Conservation (phyloP, 2,329 filamentous ascomycete species). For the Hypoxylon sp. region DNA sequence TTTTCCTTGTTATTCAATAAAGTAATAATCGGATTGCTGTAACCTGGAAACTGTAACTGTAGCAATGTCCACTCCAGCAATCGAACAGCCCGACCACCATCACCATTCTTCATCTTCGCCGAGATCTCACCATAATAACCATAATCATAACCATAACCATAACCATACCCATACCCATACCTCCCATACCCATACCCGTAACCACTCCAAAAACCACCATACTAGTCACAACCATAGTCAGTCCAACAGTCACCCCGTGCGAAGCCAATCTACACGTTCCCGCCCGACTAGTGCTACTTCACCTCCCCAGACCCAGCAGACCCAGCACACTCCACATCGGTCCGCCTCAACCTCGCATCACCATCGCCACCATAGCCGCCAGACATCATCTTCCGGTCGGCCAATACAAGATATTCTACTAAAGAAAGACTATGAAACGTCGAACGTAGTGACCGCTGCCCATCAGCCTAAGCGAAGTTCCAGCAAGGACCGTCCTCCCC, state of each 20-base stretch:
- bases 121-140: constrained; percentile 43
- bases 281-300: constrained; percentile 50
- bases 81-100: constrained; percentile 48
- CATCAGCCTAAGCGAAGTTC: constrained; percentile 72
- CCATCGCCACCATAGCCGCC: constrained; percentile 55
- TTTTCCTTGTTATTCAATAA: constrained; percentile 19
- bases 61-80: constrained; percentile 43
- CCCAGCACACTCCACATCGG: constrained; percentile 44
- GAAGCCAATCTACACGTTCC: constrained; percentile 55
- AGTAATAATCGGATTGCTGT: constrained; percentile 28
- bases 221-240: constrained; percentile 32
- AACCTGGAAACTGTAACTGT: constrained; percentile 20
- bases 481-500: constrained; percentile 69
- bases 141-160: constrained; percentile 47
- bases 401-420: constrained; percentile 59
- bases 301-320: too few species aligned
- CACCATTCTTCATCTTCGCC: constrained; percentile 32
- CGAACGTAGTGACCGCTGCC: constrained; percentile 65
- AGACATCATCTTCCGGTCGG: constrained; percentile 56
- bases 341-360: constrained; percentile 48
- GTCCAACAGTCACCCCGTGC: constrained; percentile 43
- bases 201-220: constrained; percentile 47
- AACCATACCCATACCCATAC: constrained; percentile 48
- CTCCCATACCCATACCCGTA: constrained; percentile 48
- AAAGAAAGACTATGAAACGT: constrained; percentile 79